Percentiles rank a stretch among this genome's conserved stretches.
Conservation (phyloP, 257 asterid species). For the Solanum infundibuliforme region DNA sequence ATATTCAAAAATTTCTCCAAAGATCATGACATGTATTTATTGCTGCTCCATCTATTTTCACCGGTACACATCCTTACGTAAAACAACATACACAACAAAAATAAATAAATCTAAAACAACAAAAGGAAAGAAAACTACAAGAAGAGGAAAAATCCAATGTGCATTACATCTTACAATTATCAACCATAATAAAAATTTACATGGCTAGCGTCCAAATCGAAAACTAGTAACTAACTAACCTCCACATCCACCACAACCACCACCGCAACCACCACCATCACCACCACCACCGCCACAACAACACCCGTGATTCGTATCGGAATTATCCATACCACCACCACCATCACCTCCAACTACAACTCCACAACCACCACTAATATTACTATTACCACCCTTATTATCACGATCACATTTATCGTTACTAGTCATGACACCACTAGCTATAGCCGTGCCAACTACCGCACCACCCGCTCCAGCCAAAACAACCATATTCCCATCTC, state of each 20-base stretch:
- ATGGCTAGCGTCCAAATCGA: too few relatives aligned
- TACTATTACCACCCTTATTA: not conserved
- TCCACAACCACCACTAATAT: not conserved
- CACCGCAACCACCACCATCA: not conserved
- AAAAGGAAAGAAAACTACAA: not conserved
- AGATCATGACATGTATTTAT: not conserved
- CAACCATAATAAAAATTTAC: not conserved
- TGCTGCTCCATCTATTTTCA: not conserved
- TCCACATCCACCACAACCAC: not conserved
- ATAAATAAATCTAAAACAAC: not conserved
- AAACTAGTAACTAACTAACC: too few relatives aligned
- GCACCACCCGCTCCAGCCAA: conserved; percentile 21
- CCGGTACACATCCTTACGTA: not conserved
- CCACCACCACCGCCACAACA: not conserved
- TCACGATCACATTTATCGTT: not conserved
- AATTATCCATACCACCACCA: not conserved
- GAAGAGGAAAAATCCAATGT: not conserved
- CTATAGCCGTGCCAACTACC: conserved; percentile 12
- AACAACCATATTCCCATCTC: not conserved
- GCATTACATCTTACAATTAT: not conserved
- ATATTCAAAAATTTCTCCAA: not conserved
- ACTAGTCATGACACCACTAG: not conserved
- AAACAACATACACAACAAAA: not conserved
- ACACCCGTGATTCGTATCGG: not conserved
- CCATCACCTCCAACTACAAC: not conserved